These are phyloP conservation scores for Talaromyces islandicus DNA, from an alignment of 2,329 filamentous ascomycete species.

Conservation along the genomic window DNA sequence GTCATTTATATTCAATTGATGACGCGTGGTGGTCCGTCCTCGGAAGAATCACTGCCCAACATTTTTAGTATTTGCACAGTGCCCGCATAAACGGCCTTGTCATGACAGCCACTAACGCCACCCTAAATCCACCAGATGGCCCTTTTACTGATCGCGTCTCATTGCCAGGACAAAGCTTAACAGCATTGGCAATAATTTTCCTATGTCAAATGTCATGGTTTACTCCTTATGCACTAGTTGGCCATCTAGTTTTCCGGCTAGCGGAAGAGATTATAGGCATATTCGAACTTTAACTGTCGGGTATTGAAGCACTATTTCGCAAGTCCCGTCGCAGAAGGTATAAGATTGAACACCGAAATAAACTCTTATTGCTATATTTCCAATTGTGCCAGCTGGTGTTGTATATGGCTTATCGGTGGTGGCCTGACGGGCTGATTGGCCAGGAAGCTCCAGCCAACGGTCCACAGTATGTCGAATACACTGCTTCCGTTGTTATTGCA, in stretches of 20 bases:
- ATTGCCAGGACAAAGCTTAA: background rate
- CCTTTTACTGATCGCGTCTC: background rate
- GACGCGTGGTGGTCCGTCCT: no score
- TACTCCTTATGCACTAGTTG: no score
- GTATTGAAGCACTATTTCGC: background rate
- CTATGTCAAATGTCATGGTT: background rate
- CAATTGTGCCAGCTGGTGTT: background rate
- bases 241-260: background rate
- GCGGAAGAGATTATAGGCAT: background rate
- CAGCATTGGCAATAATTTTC: background rate
- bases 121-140: no score
- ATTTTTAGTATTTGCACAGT: no score
- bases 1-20: no score
- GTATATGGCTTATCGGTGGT: background rate
- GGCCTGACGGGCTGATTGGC: background rate
- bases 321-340: background rate
- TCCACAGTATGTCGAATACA: background rate
- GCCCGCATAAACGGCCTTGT: background rate
- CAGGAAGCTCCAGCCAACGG: background rate
- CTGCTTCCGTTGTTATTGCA: background rate
- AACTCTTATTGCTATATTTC: background rate
- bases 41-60: no score
- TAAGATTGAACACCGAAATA: background rate
- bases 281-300: background rate
- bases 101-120: background rate